Base-by-base conservation (phyloP, 345 rosid species). In the Hibiscus tridactylites region DNA sequence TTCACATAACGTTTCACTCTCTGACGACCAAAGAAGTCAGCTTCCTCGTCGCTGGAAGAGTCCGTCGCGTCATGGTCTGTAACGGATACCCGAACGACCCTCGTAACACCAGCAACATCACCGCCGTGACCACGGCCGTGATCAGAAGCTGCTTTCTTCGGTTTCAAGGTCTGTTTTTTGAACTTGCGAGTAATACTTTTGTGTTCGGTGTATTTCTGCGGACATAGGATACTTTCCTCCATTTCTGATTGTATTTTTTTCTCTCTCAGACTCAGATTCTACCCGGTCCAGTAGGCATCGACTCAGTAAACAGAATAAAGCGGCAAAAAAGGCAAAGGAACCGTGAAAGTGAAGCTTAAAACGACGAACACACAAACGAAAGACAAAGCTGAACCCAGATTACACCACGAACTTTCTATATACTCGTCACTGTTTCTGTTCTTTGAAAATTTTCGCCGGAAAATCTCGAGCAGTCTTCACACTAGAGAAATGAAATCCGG, bases 51-150 rank as follows among this genome's bases (percentile, higher is more conserved):
- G 68, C 97, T 87, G 70, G 97, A 92, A 19, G 99, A 91, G 73
- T 95, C 99, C 0, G 99, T 95, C 8, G 99, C 99, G 39, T 92
- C 86, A 0, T 84, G 87, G 74, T 95, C 99, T 2, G 86, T 87
- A 0, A 86, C 72, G 3, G 81, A 83, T 53, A 95, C 76, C 67
- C 97, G 85, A 1, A 95, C 83, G 13, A 83, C 39, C 61, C 86
- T 81, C 0, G 39, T 77, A 4, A 68, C 56, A 9, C 1, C 52
- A 5, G 39, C 76, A 4, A 68, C 56, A 9, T 3, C 52, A 5
- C 12, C 19, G 57, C 1, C n/a, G 6, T 13, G 65, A 59, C 9
- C 49, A 57, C 65, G 56, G 4, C 71, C 80, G 3, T 58, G 33
- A 39, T 77, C 61, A 35, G 79, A 9, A 42, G 5, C 4, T 0